Conservation (phyloP, 1,139 yeast species). For the Debaryomycetaceae sp. region DNA sequence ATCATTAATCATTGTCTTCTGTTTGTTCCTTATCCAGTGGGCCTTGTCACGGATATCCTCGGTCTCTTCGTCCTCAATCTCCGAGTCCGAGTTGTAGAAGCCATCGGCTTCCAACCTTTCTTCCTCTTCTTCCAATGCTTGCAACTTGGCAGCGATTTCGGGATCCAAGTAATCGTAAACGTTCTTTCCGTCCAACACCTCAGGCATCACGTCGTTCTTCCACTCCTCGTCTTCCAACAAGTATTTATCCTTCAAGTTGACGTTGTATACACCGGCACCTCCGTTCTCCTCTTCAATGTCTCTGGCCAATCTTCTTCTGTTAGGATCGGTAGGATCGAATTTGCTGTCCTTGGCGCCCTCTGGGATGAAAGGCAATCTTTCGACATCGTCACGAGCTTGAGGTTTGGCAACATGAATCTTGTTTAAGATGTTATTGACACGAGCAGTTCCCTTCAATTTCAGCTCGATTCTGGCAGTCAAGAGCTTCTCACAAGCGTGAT, state of each 20-base stretch:
- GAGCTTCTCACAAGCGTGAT: conserved; percentile 94
- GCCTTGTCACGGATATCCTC: conserved; percentile 84
- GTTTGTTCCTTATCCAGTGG: conserved; percentile 91
- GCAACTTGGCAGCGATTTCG: conserved; percentile 87
- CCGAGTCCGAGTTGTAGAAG: conserved; percentile 88
- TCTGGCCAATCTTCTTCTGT: conserved; percentile 75
- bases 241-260: conserved; percentile 89
- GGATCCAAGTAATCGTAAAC: conserved; percentile 97
- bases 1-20: conserved; percentile 86
- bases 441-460: conserved; percentile 89
- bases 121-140: conserved; percentile 96
- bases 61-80: conserved; percentile 58
- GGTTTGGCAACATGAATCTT: conserved; percentile 95
- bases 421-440: conserved; percentile 85
- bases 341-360: conserved; percentile 59
- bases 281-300: conserved; percentile 94
- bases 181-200: conserved; percentile 90
- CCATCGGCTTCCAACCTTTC: conserved; percentile 92
- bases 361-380: conserved; percentile 79
- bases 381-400: conserved; percentile 78
- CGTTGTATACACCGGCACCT: conserved; percentile 97
- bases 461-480: conserved; percentile 95
- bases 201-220: conserved; percentile 98
- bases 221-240: conserved; percentile 92
- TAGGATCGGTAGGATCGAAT: conserved; percentile 77